Evolutionary conservation across 345 rosid genomes (phyloP), one percentile per base, ranked within the genome.

Genomic region (Acer yangbiense): DNA sequence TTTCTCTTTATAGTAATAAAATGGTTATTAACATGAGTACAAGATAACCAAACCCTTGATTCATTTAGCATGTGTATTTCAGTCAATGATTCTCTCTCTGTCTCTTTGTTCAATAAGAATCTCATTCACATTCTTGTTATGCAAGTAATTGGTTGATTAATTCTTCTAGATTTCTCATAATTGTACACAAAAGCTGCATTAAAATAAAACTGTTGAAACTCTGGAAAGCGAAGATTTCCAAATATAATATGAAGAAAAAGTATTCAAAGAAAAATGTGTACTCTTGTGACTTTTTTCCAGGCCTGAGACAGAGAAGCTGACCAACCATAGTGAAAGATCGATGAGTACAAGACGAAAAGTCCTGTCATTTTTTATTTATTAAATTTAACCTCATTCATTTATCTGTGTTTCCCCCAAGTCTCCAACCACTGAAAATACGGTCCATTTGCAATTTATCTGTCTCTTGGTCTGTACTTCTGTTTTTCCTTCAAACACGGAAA

Each of bases 111-210:
- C 58, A 54, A 16, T 20, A 20, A 16, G 79, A 80, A 63, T 74
- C 46, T 68, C 65, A 43, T 80, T 74, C 78, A 68, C 16, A 29
- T 79, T 57, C 79, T 75, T 74, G 72, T 8, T 67, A 55, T 71
- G 72, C 79, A 80, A 76, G 76, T 20, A 55, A 65, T 44, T 68
- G 18, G 41, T 65, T 46, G 17, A 54, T 69, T 55, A 12, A 25
- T 48, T 55, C 68, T 64, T 29, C 16, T 64, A 60, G 65, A 21
- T 60, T 21, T 20, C 68, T 11, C 18, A 11, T 60, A 20, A 20
- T 60, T 60, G 25, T 20, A 60, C 64, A 54, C 58, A 54, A 54
- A 52, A 54, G 58, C 58, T 54, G 58, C 58, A 54, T 16, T 54
- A 54, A 54, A 54, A 54, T 54, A 54, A 14, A 16, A 16, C n/a